Evolutionary conservation across 208 protist species (phyloP).

Genomic region (Angomonas ambiguus): DNA sequence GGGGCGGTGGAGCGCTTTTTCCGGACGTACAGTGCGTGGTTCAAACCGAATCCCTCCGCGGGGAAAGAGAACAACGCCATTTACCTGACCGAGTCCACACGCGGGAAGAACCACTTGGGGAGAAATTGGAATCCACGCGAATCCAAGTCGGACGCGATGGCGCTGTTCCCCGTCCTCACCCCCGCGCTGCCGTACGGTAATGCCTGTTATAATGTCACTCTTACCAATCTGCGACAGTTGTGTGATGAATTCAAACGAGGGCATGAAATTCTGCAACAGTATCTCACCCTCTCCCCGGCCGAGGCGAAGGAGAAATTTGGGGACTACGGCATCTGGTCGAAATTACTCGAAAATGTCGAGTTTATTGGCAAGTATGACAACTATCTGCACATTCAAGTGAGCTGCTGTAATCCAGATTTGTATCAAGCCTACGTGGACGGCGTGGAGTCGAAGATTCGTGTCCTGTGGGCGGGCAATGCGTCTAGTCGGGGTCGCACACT

Average conservation of each 20-base stretch:
- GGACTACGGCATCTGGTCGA: constrained; percentile 72
- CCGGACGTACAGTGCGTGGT: constrained; percentile 89
- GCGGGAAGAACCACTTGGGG: constrained; percentile 62
- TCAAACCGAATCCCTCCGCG: constrained; percentile 81
- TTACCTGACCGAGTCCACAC: constrained; percentile 81
- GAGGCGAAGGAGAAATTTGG: constrained; percentile 55
- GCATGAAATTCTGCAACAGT: constrained; percentile 56
- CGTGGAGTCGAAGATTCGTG: constrained; percentile 86
- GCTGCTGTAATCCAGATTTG: constrained; percentile 62
- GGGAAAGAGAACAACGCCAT: constrained; percentile 84
- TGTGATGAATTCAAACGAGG: constrained; percentile 94
- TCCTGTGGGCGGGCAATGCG: constrained; percentile 77
- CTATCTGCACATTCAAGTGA: constrained; percentile 81
- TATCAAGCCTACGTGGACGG: constrained; percentile 82
- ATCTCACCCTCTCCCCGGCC: constrained; percentile 37
- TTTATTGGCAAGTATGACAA: constrained; percentile 84
- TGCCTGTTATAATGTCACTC: constrained; percentile 96
- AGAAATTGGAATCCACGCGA: constrained; percentile 79
- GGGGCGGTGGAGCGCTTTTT: constrained; percentile 95
- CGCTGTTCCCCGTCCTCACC: constrained; percentile 98
- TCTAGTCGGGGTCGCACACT: constrained; percentile 65
- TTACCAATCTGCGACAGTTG: constrained; percentile 92
- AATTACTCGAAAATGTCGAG: constrained; percentile 61
- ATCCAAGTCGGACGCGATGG: constrained; percentile 85
- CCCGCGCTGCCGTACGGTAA: constrained; percentile 97